Conservation (phyloP, 2,329 filamentous ascomycete genomes). For the Diplodia corticola region DNA sequence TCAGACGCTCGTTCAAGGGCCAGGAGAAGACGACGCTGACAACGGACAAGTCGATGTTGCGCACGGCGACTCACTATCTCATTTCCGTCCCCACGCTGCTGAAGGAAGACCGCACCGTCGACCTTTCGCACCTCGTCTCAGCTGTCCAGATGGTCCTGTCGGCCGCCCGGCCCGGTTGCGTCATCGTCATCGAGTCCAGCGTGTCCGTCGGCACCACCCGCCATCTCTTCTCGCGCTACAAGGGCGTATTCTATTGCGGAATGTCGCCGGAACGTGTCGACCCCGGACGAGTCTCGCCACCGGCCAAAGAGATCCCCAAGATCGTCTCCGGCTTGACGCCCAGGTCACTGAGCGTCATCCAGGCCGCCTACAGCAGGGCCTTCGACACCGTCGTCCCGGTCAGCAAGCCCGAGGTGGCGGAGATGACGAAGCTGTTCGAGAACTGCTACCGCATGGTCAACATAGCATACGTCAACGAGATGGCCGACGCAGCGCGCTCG, state of each 20-base stretch:
- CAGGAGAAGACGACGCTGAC: neutral
- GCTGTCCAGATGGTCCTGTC: slow-evolving; percentile 47
- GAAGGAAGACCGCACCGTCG: slow-evolving; percentile 49
- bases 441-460: slow-evolving; percentile 59
- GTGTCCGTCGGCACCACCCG: slow-evolving; percentile 59
- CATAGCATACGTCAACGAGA: slow-evolving; percentile 58
- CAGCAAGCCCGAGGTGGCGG: slow-evolving; percentile 55
- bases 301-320: slow-evolving; percentile 52
- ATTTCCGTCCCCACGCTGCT: slow-evolving; percentile 57
- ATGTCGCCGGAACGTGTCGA: slow-evolving; percentile 45
- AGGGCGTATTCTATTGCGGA: slow-evolving; percentile 9
- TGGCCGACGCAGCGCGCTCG: slow-evolving; percentile 54
- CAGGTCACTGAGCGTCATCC: slow-evolving; percentile 49
- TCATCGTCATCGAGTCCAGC: slow-evolving; percentile 56
- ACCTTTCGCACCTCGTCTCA: slow-evolving; percentile 49
- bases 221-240: slow-evolving; percentile 40
- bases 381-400: slow-evolving; percentile 53
- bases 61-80: slow-evolving; percentile 53
- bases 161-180: slow-evolving; percentile 48
- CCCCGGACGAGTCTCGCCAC: slow-evolving; percentile 46
- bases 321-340: slow-evolving; percentile 54
- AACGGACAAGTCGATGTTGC: slow-evolving; percentile 44
- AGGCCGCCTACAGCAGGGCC: slow-evolving; percentile 48
- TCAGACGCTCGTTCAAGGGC: slow-evolving; percentile 27
- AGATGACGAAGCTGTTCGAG: slow-evolving; percentile 61